Percentiles rank a stretch among this genome's conserved stretches.
These are phyloP conservation scores for Fusarium xylarioides DNA, from an alignment of 2,329 filamentous ascomycete species.

Conservation along the genomic window DNA sequence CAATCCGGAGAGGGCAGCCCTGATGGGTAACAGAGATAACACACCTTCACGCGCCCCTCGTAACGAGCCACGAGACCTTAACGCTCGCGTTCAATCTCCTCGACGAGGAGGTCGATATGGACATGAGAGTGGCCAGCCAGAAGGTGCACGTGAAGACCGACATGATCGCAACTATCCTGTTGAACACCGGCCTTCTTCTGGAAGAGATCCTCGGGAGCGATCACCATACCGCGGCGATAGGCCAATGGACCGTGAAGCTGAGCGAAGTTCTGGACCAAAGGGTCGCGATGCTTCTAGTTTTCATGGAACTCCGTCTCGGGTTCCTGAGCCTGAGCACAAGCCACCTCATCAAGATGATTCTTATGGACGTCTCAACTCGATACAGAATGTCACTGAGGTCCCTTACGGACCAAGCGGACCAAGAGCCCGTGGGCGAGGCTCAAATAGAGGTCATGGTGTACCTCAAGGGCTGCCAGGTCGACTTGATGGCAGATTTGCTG, in stretches of 20 bases:
- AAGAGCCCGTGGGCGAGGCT: constrained; percentile 58
- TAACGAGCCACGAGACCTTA: constrained; percentile 57
- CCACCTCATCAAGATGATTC: constrained; percentile 67
- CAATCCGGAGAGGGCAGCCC: constrained; percentile 59
- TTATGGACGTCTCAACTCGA: constrained; percentile 68
- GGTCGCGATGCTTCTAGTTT: constrained; percentile 52
- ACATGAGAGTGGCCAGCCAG: constrained; percentile 44
- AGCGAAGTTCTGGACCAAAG: constrained; percentile 48
- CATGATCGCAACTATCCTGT: constrained; percentile 52
- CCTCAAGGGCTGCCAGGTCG: constrained; percentile 51
- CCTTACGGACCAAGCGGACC: constrained; percentile 70
- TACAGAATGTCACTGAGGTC: constrained; percentile 56
- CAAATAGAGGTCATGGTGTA: constrained; percentile 49
- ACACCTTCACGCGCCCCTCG: constrained; percentile 50
- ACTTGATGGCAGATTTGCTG: constrained; percentile 54
- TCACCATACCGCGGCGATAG: constrained; percentile 50
- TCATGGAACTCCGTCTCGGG: constrained; percentile 48
- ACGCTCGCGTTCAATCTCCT: constrained; percentile 58
- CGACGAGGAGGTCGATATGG: constrained; percentile 50
- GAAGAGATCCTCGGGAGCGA: constrained; percentile 47
- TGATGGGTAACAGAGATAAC: constrained; percentile 54
- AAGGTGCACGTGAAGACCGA: constrained; percentile 58
- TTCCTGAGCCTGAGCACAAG: constrained; percentile 60
- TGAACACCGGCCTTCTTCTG: constrained; percentile 44
- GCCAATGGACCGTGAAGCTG: constrained; percentile 52